Conservation (phyloP, 2,329 filamentous ascomycete species). For the Trichophyton mentagrophytes region DNA sequence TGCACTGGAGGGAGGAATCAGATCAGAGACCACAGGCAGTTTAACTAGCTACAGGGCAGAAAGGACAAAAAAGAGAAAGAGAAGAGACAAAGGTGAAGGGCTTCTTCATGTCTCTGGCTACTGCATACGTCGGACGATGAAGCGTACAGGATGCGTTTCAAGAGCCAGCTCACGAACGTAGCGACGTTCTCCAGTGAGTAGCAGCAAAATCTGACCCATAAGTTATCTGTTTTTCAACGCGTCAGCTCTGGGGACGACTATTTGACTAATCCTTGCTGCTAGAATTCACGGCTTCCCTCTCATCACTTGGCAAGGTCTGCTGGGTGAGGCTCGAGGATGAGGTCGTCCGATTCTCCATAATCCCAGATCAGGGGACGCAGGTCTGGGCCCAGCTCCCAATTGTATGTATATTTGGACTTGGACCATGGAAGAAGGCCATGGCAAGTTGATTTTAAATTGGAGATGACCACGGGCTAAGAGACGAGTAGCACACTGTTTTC, state of each 20-base stretch:
- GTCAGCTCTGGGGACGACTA: conserved; percentile 5
- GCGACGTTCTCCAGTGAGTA: conserved; percentile 41
- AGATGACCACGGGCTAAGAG: neutral
- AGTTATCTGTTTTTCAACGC: neutral
- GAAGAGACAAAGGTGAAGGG: neutral
- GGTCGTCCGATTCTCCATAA: conserved; percentile 83
- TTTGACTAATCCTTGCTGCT: conserved; percentile 6
- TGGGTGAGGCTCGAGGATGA: conserved; percentile 85
- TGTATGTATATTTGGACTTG: conserved; percentile 19
- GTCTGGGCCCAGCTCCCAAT: conserved; percentile 69
- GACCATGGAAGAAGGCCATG: no score
- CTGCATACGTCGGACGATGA: neutral
- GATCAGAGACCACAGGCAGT: neutral
- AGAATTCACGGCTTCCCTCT: conserved; percentile 52
- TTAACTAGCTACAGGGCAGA: neutral
- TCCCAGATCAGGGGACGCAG: conserved; percentile 86
- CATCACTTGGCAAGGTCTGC: conserved; percentile 64
- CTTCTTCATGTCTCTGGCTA: neutral
- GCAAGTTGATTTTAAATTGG: no score
- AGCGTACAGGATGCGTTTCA: conserved; percentile 37
- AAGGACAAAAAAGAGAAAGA: neutral
- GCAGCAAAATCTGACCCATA: neutral
- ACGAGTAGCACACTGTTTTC: conserved; percentile 65
- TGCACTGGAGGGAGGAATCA: no score
- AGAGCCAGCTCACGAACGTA: conserved; percentile 40